Percentiles rank a stretch among this genome's conserved stretches.
Conservation (phyloP, 306 rosid genomes). For the Prunus davidiana region DNA sequence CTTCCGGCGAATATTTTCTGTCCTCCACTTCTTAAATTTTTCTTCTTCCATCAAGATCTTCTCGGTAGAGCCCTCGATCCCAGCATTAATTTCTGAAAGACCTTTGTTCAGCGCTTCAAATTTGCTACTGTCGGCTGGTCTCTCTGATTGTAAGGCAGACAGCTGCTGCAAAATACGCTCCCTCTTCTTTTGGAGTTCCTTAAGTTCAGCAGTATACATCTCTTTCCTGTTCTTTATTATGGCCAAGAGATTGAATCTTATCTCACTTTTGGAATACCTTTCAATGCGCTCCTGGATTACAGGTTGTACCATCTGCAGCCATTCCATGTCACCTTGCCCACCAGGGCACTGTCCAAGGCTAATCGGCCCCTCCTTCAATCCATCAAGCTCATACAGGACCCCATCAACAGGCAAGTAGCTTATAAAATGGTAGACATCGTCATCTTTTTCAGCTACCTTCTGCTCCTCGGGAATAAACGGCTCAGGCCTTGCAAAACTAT, state of each 20-base stretch:
- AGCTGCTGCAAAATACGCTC: conserved; percentile 94
- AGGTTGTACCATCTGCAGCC: conserved; percentile 92
- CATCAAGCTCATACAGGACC: conserved; percentile 91
- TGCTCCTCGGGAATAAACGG: conserved; percentile 95
- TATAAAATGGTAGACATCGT: conserved; percentile 92
- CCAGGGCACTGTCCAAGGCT: conserved; percentile 94
- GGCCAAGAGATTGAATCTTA: conserved; percentile 90
- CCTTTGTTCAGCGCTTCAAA: conserved; percentile 78
- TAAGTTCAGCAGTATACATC: conserved; percentile 78
- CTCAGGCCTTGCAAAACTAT: conserved; percentile 96
- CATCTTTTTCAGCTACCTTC: conserved; percentile 82
- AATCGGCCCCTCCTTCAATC: conserved; percentile 95
- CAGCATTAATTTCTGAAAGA: conserved; percentile 86
- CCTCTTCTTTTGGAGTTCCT: conserved; percentile 97
- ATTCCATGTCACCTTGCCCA: conserved; percentile 77
- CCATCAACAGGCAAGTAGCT: conserved; percentile 96
- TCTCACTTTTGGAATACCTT: conserved; percentile 84
- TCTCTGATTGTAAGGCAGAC: conserved; percentile 57
- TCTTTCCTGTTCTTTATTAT: conserved; percentile 90
- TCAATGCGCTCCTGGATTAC: conserved; percentile 93
- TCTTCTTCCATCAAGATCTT: conserved; percentile 94
- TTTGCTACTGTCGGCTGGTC: conserved; percentile 48
- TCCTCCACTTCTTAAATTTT: conserved; percentile 87
- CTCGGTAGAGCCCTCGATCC: conserved; percentile 83
- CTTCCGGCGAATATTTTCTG: conserved; percentile 87